A percentile compares a stretch with the other conserved stretches of the same genome.
Evolutionary conservation across 371 early-diverging fungal genomes (phyloP).

Genomic region (Dinochytrium kinnereticum): DNA sequence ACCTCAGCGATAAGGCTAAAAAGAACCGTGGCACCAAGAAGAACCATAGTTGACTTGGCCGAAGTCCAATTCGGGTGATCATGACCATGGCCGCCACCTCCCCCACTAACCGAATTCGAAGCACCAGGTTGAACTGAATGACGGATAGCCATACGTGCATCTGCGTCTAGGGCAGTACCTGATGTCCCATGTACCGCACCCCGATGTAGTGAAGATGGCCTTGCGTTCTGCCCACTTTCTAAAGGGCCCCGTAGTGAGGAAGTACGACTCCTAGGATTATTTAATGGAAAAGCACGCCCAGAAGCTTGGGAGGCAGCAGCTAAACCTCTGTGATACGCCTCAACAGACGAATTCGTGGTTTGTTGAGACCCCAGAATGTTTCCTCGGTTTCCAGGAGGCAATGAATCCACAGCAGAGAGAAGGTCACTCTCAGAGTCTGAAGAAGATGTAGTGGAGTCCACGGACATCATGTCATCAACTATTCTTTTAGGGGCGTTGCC

Average conservation of each 20-base stretch:
- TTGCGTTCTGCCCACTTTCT: too few species aligned
- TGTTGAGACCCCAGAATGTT: neutral
- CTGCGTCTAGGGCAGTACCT: too few species aligned
- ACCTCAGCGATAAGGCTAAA: slow-evolving; percentile 86
- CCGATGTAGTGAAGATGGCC: too few species aligned
- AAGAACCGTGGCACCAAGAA: slow-evolving; percentile 81
- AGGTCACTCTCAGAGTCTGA: slow-evolving; percentile 10
- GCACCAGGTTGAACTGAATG: too few species aligned
- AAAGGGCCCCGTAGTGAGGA: too few species aligned
- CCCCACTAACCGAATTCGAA: slow-evolving; percentile 23
- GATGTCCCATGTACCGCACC: too few species aligned
- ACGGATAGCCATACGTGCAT: too few species aligned
- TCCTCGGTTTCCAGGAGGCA: neutral
- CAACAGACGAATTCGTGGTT: slow-evolving; percentile 4
- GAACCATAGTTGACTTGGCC: slow-evolving; percentile 75
- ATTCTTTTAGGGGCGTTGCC: too few species aligned
- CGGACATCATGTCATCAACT: neutral
- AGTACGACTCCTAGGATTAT: too few species aligned
- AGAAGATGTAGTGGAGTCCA: neutral
- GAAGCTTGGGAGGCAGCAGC: neutral
- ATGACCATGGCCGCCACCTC: slow-evolving; percentile 65
- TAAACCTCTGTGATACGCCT: neutral
- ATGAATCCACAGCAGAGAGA: neutral
- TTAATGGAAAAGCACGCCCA: neutral
- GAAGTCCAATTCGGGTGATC: slow-evolving; percentile 94